Evolutionary conservation across 805 yeast species (phyloP).

Genomic region (Lipomyces orientalis): DNA sequence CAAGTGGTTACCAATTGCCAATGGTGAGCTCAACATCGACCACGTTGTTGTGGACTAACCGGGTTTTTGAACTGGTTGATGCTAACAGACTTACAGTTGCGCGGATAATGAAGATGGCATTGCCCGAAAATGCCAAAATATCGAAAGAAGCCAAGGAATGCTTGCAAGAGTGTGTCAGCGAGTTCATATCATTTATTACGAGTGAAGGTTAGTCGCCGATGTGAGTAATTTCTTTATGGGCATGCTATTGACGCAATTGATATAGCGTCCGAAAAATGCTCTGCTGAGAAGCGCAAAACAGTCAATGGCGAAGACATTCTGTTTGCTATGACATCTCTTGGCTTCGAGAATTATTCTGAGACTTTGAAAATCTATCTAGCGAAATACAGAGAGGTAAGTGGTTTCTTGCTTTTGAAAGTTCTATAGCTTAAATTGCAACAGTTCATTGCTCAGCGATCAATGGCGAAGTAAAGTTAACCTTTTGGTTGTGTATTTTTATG

Average conservation of each 20-base stretch:
- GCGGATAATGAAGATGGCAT: constrained; percentile 75
- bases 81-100: constrained; percentile 50
- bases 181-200: constrained; percentile 70
- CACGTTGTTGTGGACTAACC: background rate
- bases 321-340: constrained; percentile 66
- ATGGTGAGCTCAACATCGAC: constrained; percentile 46
- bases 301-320: constrained; percentile 73
- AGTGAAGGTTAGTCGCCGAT: constrained; percentile 51
- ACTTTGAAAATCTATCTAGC: constrained; percentile 71
- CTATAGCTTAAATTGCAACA: background rate
- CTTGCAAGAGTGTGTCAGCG: constrained; percentile 73
- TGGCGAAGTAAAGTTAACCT: constrained; percentile 9
- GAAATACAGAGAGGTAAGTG: constrained; percentile 59
- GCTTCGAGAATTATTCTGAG: constrained; percentile 73
- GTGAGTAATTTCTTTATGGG: background rate
- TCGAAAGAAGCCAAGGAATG: constrained; percentile 82
- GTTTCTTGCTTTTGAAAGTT: background rate
- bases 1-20: constrained; percentile 66
- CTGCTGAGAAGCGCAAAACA: constrained; percentile 69
- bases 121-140: constrained; percentile 75
- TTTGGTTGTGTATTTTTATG: constrained; percentile 8
- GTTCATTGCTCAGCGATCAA: constrained; percentile 24
- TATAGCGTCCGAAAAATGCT: constrained; percentile 62
- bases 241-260: background rate
- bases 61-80: background rate